phyloP scores from a whole-genome alignment of 164 flowering plant species.

The Vitis rotundifolia region DNA sequence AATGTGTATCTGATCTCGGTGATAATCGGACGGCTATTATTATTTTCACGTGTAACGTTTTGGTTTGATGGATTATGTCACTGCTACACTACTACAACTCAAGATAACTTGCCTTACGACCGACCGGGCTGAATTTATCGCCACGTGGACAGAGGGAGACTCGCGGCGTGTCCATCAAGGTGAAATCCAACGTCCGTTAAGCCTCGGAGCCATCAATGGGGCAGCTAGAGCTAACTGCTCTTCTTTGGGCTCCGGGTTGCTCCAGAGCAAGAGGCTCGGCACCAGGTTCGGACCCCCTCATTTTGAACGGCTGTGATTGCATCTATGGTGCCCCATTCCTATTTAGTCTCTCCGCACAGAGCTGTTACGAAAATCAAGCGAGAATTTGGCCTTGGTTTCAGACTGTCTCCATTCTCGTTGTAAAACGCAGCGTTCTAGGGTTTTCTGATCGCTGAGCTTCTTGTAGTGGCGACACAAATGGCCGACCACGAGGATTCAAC shows the following conservation, averaged over 20 bases:
- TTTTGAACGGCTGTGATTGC: constrained; percentile 14
- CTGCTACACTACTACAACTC: no score
- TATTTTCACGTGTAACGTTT: no score
- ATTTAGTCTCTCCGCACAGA: no score
- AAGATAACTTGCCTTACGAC: no score
- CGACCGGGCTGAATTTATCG: no score
- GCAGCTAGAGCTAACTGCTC: not conserved
- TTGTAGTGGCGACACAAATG: not conserved
- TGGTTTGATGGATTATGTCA: no score
- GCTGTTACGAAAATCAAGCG: not conserved
- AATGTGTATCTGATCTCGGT: no score
- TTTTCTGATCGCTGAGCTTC: no score
- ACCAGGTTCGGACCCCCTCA: not conserved
- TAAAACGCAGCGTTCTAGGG: not conserved
- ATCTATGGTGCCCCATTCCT: not conserved
- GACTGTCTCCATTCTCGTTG: not conserved
- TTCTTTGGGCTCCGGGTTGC: not conserved
- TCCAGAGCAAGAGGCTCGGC: constrained; percentile 2
- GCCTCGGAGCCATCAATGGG: not conserved
- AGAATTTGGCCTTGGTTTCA: not conserved
- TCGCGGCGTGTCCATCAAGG: not conserved
- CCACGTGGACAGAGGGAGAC: not conserved
- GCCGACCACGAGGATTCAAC: constrained; percentile 33
- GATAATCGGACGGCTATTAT: no score
- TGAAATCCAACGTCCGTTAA: no score